Conservation (phyloP, 1,284 basidiomycete species). For the Ustilago curta region DNA sequence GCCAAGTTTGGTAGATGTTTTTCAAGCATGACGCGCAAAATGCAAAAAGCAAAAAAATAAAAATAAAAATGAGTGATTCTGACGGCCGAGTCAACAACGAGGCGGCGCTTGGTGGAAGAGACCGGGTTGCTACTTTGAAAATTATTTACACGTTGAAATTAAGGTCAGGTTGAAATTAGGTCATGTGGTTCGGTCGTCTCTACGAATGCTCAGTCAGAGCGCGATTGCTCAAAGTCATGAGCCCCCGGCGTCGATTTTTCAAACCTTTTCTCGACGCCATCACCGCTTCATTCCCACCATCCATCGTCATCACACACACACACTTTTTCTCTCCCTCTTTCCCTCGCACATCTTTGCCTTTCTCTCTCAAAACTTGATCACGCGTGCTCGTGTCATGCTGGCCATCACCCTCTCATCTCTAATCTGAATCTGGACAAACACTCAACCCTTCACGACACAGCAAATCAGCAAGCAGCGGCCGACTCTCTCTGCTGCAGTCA, state of each 20-base stretch:
- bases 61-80: not conserved
- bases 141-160: too few species aligned
- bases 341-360: not conserved
- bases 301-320: constrained; percentile 1
- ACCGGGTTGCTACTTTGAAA: not conserved
- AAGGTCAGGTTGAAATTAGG: not conserved
- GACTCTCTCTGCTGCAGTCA: not conserved
- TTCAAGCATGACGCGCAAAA: not conserved
- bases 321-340: too few species aligned
- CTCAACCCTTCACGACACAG: not conserved
- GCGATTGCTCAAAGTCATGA: constrained; percentile 7
- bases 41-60: too few species aligned
- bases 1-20: constrained; percentile 27
- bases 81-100: constrained; percentile 28
- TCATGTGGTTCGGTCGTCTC: too few species aligned
- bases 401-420: constrained; percentile 7
- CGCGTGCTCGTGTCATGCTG: constrained; percentile 16
- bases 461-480: not conserved
- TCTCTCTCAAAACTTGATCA: not conserved
- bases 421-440: constrained; percentile 3
- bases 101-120: not conserved
- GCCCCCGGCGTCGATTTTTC: not conserved
- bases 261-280: not conserved
- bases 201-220: constrained; percentile 1
- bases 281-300: constrained; percentile 1